These are phyloP conservation scores for Fusarium humuli DNA, from an alignment of 2,329 filamentous ascomycete genomes.

Conservation along the genomic window DNA sequence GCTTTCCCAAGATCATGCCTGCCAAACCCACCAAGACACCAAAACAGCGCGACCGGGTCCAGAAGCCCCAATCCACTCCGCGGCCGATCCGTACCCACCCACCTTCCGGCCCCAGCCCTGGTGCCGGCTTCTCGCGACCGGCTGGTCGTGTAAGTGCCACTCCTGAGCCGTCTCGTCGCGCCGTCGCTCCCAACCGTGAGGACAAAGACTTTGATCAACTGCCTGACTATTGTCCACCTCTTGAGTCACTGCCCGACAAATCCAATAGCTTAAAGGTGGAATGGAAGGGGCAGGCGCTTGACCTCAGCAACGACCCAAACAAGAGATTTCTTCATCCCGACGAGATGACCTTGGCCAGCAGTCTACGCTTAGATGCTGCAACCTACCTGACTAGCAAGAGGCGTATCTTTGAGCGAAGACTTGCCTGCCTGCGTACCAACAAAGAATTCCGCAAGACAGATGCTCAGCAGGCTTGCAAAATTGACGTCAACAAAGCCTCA, in stretches of 20 bases:
- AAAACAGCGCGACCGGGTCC: slow-evolving; percentile 51
- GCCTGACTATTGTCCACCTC: slow-evolving; percentile 77
- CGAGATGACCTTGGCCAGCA: slow-evolving; percentile 81
- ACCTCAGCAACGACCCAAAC: slow-evolving; percentile 79
- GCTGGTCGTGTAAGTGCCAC: slow-evolving; percentile 57
- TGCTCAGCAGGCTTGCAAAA: slow-evolving; percentile 96
- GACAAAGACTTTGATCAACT: slow-evolving; percentile 83
- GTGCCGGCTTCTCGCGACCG: slow-evolving; percentile 38
- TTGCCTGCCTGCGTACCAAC: slow-evolving; percentile 72
- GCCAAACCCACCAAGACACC: slow-evolving; percentile 51
- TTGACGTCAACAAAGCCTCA: slow-evolving; percentile 97
- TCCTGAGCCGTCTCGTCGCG: slow-evolving; percentile 63
- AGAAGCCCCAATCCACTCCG: slow-evolving; percentile 52
- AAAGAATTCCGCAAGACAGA: slow-evolving; percentile 96
- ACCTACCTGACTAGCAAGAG: slow-evolving; percentile 94
- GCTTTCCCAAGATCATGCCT: slow-evolving; percentile 57
- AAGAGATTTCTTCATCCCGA: slow-evolving; percentile 78
- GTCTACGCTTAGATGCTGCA: slow-evolving; percentile 83
- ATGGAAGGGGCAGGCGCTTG: slow-evolving; percentile 85
- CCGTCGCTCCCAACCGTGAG: slow-evolving; percentile 75
- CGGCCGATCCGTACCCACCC: slow-evolving; percentile 52
- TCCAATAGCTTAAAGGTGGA: slow-evolving; percentile 82
- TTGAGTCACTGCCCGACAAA: slow-evolving; percentile 72
- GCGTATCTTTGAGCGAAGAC: slow-evolving; percentile 83
- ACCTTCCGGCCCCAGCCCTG: slow-evolving; percentile 40